Percentiles rank a stretch among this genome's conserved stretches.
These are phyloP conservation scores for Candida buenavistaensis DNA, from an alignment of 1,139 yeast genomes.

Conservation along the genomic window DNA sequence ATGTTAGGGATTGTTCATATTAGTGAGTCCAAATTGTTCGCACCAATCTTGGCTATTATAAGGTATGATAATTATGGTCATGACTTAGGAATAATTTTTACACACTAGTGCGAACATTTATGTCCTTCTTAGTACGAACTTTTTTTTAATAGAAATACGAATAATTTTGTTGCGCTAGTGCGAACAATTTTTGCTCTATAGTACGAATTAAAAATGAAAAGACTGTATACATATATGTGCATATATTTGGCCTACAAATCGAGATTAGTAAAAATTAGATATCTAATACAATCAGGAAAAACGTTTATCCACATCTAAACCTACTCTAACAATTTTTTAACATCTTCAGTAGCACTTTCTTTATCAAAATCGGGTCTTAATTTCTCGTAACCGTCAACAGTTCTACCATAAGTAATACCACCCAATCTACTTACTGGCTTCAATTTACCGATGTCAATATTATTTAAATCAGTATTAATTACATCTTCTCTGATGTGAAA, in stretches of 20 bases:
- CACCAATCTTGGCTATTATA: too few relatives aligned
- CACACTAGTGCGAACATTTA: too few relatives aligned
- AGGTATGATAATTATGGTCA: background rate
- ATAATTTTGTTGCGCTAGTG: too few relatives aligned
- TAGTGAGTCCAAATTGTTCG: too few relatives aligned
- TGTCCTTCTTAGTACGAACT: too few relatives aligned
- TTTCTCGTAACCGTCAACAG: constrained; percentile 42
- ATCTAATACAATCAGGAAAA: background rate
- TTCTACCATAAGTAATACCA: constrained; percentile 51
- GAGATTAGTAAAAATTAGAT: constrained; percentile 1
- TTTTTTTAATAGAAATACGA: too few relatives aligned
- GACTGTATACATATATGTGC: background rate
- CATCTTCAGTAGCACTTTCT: constrained; percentile 13
- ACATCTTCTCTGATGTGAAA: constrained; percentile 61
- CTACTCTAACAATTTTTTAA: constrained; percentile 9
- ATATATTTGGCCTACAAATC: constrained; percentile 4
- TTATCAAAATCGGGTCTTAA: constrained; percentile 40
- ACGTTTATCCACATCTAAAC: background rate
- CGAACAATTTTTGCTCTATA: too few relatives aligned
- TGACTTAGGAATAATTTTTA: too few relatives aligned
- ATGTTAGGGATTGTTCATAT: too few relatives aligned
- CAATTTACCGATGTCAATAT: constrained; percentile 47
- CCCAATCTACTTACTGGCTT: constrained; percentile 60
- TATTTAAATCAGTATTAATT: constrained; percentile 37
- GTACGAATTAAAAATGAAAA: background rate